Evolutionary conservation across 2,329 filamentous ascomycete genomes (phyloP), one percentile per base, ranked within the genome.

Genomic region (Diaporthe helianthi): DNA sequence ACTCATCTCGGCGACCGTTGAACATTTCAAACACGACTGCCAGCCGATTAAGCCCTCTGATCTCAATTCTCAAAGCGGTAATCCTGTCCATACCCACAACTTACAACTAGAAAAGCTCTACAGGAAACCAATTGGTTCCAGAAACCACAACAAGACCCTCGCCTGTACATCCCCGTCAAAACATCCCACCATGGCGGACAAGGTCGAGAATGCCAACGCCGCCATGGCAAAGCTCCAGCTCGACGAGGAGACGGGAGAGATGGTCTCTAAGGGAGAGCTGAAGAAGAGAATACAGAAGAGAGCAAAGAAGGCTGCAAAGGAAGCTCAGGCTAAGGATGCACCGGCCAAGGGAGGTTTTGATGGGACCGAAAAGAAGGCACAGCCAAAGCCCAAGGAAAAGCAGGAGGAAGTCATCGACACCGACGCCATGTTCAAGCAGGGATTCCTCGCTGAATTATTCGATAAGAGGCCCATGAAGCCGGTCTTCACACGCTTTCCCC

Each of bases 341-440:
- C 44, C 44, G n/a, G 44, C 44, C n/a, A 19, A 19, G n/a, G 44
- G 44, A 47, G 44, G 44, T n/a, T 47, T 47, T n/a, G 44, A 47
- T 47, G 44, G 44, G 44, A 58, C 75, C 24, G 73, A 72, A 47
- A 76, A 79, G 63, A 77, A 73, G 73, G 76, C 60, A 67, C 78
- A 71, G 33, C 71, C 72, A 63, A 76, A 69, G 69, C 75, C 82
- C 61, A 85, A 87, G 76, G 80, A 83, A 64, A 86, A 86, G 77
- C 83, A 83, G 38, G 80, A 72, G 36, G 71, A 70, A 22, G 63
- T 67, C 26, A 69, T 86, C 51, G 87, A 89, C 72, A 83, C 85
- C 0, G 86, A 92, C 72, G 84, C 86, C 73, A 94, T 94, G 87
- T 95, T 94, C 84, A 92, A 93, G 81, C 86, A 89, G 76, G 92